Evolutionary conservation across 1,284 basidiomycete genomes (phyloP), one percentile per base, ranked within the genome.

Genomic region (Calocybe gambosa): DNA sequence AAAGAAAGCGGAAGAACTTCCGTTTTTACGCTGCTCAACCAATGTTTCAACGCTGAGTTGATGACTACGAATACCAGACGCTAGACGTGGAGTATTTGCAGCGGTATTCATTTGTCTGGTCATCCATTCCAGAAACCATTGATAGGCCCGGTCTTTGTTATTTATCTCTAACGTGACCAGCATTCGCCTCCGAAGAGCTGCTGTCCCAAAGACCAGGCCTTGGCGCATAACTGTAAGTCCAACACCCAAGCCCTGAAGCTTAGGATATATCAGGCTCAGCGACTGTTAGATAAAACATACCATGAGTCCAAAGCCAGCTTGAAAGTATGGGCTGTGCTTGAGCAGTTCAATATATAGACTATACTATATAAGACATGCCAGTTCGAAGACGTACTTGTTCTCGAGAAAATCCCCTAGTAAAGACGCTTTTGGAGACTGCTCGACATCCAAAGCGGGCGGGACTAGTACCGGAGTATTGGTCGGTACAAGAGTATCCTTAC

Each of bases 121-220:
- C 89, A 99, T 93, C 96, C 96, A 99, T 51, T 89, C 77, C 23
- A 99, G 80, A 64, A 99, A 95, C 94, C 96, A 99, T 29, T 92
- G 87, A 64, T 99, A 98, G 1, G 94, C 78, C 21, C 80, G 84
- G 63, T 99, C 96, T 61, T 94, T 93, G 58, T 94, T 97, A 42
- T 91, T 92, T 56, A 99, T 93, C 69, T 99, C 96, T 39, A 99
- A 80, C 4, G 92, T 88, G 36, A 99, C 93, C 42, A 99, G 82
- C 71, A 99, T 76, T 25, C 95, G 82, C 19, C 96, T 77, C 48
- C 90, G 93, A 35, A 94, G 81, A 26, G 87, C 75, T 2, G 78
- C 82, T 4, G 86, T 78, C 15, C 82, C 85, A 13, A 90, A 68
- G 8, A 85, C 78, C 16, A 82, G 60, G 23, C 82, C 82, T 59